Percentiles rank a stretch among this genome's conserved stretches.
Evolutionary conservation across 164 flowering plant genomes (phyloP).

Genomic region (Macadamia integrifolia): DNA sequence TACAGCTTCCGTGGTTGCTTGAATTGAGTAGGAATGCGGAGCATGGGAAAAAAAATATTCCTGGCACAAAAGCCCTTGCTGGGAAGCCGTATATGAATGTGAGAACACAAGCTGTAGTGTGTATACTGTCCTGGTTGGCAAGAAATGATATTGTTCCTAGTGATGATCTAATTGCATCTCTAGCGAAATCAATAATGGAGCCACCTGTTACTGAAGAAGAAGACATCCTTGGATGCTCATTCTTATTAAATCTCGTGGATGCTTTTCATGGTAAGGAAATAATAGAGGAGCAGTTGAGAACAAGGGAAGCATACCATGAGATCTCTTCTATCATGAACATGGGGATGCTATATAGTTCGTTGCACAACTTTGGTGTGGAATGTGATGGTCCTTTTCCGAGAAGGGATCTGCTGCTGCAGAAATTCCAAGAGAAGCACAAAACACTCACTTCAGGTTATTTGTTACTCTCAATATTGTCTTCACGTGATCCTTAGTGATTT

Average conservation of each 20-base stretch:
- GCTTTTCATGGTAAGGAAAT: conserved; percentile 80
- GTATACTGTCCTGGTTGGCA: conserved; percentile 81
- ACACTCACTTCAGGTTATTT: conserved; percentile 51
- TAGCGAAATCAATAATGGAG: conserved; percentile 68
- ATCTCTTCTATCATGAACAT: conserved; percentile 72
- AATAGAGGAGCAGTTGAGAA: conserved; percentile 73
- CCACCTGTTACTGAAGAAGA: conserved; percentile 70
- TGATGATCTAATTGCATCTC: conserved; percentile 66
- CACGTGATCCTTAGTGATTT: background rate
- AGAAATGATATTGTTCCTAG: conserved; percentile 73
- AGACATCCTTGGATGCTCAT: conserved; percentile 64
- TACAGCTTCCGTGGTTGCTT: conserved; percentile 85
- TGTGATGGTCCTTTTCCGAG: conserved; percentile 54
- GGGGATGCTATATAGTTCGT: conserved; percentile 77
- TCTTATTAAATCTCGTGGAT: conserved; percentile 81
- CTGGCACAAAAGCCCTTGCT: conserved; percentile 17
- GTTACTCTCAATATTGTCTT: background rate
- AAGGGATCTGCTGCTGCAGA: conserved; percentile 57
- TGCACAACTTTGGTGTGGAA: conserved; percentile 58
- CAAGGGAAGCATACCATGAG: conserved; percentile 59
- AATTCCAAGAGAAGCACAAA: conserved; percentile 61
- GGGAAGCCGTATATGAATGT: conserved; percentile 38
- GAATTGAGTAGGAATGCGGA: conserved; percentile 48
- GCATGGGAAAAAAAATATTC: conserved; percentile 25
- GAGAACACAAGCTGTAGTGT: conserved; percentile 49